phyloP scores from a whole-genome alignment of 345 rosid species.

The Boechera divaricarpa region DNA sequence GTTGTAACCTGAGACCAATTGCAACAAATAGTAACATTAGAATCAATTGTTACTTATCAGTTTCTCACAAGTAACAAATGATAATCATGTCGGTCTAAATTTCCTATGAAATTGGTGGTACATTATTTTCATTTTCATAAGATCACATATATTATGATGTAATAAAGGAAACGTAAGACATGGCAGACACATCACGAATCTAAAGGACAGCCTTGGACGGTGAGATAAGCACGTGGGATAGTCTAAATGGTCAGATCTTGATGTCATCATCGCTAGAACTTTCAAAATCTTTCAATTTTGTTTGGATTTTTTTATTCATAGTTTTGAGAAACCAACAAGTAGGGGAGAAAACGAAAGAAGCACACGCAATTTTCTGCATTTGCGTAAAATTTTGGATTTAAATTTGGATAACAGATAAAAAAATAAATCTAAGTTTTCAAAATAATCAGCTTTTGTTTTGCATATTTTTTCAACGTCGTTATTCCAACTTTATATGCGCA shows the following conservation, averaged over 20 bases:
- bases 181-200: constrained; percentile 17
- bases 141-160: constrained; percentile 6
- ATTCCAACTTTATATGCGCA: constrained; percentile 29
- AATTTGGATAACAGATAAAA: no score
- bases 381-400: constrained; percentile 1
- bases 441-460: constrained; percentile 4
- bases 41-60: not conserved
- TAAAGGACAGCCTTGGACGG: constrained; percentile 29
- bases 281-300: not conserved
- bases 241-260: constrained; percentile 21
- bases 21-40: constrained; percentile 7
- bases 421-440: not conserved
- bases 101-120: not conserved
- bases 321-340: no score
- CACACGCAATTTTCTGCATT: not conserved
- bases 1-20: constrained; percentile 66
- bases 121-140: not conserved
- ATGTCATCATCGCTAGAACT: not conserved
- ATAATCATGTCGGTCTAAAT: not conserved
- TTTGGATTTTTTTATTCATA: not conserved
- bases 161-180: not conserved
- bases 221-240: constrained; percentile 36
- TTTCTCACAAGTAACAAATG: not conserved
- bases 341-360: not conserved
- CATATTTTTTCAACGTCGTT: not conserved